A percentile compares a stretch with the other conserved stretches of the same genome.
Evolutionary conservation across 257 asterid species (phyloP).

Genomic region (Datura wrightii): DNA sequence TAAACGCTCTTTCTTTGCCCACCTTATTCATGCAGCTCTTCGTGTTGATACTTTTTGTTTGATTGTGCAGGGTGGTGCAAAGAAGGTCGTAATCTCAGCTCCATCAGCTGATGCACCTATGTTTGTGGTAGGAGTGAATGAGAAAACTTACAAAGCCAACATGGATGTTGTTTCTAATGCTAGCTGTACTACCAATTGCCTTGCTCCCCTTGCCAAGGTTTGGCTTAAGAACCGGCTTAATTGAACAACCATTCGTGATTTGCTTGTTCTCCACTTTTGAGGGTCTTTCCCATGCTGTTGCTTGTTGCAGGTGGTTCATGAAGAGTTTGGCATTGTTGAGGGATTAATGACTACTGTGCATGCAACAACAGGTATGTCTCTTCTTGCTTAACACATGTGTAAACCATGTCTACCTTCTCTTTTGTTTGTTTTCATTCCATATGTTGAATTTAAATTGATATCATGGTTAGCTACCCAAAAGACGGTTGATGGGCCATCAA

Average conservation of each 20-base stretch:
- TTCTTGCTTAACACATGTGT: neutral
- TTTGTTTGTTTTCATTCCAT: slow-evolving; percentile 34
- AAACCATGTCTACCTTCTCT: slow-evolving; percentile 18
- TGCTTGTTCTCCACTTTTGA: neutral
- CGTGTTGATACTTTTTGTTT: slow-evolving; percentile 26
- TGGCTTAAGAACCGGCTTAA: slow-evolving; percentile 7
- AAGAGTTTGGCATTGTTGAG: slow-evolving; percentile 94
- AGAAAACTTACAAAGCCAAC: slow-evolving; percentile 75
- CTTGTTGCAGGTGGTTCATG: slow-evolving; percentile 81
- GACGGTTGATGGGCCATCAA: slow-evolving; percentile 99
- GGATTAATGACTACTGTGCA: slow-evolving; percentile 99
- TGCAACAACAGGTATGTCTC: slow-evolving; percentile 85
- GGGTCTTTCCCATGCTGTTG: neutral
- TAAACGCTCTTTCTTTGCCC: neutral
- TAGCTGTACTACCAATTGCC: slow-evolving; percentile 99
- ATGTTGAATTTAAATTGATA: slow-evolving; percentile 28
- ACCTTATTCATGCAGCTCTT: slow-evolving; percentile 18
- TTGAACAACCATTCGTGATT: neutral
- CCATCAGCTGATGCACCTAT: slow-evolving; percentile 99
- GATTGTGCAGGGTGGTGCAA: slow-evolving; percentile 89
- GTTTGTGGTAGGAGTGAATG: slow-evolving; percentile 99
- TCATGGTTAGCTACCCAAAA: slow-evolving; percentile 87
- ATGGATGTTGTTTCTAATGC: slow-evolving; percentile 99
- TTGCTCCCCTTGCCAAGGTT: slow-evolving; percentile 99
- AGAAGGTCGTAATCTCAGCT: slow-evolving; percentile 94